Conservation (phyloP, 768 basidiomycete species). For the Auricularia auricula-judae region DNA sequence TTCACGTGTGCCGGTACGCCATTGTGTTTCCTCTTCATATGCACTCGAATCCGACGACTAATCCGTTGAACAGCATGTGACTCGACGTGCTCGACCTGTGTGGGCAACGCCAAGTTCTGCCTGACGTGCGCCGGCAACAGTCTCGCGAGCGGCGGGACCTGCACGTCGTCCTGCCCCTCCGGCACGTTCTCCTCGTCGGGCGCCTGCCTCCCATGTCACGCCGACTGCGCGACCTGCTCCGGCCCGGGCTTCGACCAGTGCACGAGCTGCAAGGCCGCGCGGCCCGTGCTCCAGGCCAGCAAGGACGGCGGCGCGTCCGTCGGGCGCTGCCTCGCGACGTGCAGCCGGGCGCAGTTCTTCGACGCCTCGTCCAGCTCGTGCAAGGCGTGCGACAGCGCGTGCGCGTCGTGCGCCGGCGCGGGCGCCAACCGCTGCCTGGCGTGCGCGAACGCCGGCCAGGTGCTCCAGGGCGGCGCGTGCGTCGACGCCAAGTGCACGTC, state of each 20-base stretch:
- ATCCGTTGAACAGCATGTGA: slow-evolving; percentile 41
- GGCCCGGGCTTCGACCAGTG: slow-evolving; percentile 75
- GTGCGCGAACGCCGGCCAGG: slow-evolving; percentile 52
- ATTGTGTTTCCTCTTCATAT: slow-evolving; percentile 18
- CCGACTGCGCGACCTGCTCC: slow-evolving; percentile 76
- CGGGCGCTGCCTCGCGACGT: slow-evolving; percentile 71
- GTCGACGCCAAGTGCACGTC: slow-evolving; percentile 48
- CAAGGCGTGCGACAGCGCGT: slow-evolving; percentile 61
- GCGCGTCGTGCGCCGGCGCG: slow-evolving; percentile 65
- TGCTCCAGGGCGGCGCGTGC: slow-evolving; percentile 58
- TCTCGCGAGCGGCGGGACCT: slow-evolving; percentile 62
- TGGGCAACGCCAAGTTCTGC: slow-evolving; percentile 57
- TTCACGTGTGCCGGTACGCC: slow-evolving; percentile 54
- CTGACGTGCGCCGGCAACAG: slow-evolving; percentile 57
- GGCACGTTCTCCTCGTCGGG: slow-evolving; percentile 56
- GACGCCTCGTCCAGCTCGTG: slow-evolving; percentile 55
- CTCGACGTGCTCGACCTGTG: slow-evolving; percentile 63
- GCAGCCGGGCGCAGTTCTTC: slow-evolving; percentile 61
- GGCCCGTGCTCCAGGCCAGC: slow-evolving; percentile 49
- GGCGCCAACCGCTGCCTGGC: slow-evolving; percentile 62
- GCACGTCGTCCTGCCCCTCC: slow-evolving; percentile 64
- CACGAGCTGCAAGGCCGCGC: slow-evolving; percentile 50
- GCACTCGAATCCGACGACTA: not conserved
- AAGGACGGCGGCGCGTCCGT: slow-evolving; percentile 15
- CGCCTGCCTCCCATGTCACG: slow-evolving; percentile 66